Evolutionary conservation across 2,329 filamentous ascomycete genomes (phyloP), one percentile per base, ranked within the genome.

Genomic region (Pseudogymnoascus sp.): DNA sequence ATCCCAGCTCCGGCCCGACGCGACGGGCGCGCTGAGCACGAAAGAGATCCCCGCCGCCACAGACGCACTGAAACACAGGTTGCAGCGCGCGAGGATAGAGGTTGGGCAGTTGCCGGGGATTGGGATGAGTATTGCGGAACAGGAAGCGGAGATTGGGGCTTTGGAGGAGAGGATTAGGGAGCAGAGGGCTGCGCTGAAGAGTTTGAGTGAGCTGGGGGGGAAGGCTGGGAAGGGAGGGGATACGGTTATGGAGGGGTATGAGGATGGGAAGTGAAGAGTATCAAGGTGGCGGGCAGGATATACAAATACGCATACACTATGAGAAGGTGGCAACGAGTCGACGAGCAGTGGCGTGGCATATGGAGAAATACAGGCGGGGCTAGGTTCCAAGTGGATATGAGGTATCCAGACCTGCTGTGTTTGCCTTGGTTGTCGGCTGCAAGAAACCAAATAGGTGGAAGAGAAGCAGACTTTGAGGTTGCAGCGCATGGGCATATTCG

Each of bases 21-120:
- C 66, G 28, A 69, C 66, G 1, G 69, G 67, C 3, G 62, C 67
- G 1, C 63, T 73, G 25, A 66, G 64, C 4, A 67, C 82, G 65
- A 95, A 96, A 73, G 89, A 96, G 68, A 83, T 97, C 14, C 85
- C 89, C 2, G 83, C 86, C 2, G 91, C 90, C 36, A 89, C 90
- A 1, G 89, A 91, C 70, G 82, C 84, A 36, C 80, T 97, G 69
- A 92, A 91, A 75, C 87, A 92, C 75, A 90, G 91, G 75, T 83
- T 97, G 63, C 88, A 92, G 73, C 88, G 87, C 67, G 92, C 92
- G 59, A 82, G 89, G 59, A 81, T 79, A 35, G 83, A 86, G 68
- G 79, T 92, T 60, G 80, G 81, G 70, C 77, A 79, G 28, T 74
- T 94, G 67, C 88, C 88, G 8, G 90, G 92, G 75, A 84, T 93